Base-by-base conservation (phyloP, 495 filamentous ascomycete genomes). In the Penicillium crystallinum region DNA sequence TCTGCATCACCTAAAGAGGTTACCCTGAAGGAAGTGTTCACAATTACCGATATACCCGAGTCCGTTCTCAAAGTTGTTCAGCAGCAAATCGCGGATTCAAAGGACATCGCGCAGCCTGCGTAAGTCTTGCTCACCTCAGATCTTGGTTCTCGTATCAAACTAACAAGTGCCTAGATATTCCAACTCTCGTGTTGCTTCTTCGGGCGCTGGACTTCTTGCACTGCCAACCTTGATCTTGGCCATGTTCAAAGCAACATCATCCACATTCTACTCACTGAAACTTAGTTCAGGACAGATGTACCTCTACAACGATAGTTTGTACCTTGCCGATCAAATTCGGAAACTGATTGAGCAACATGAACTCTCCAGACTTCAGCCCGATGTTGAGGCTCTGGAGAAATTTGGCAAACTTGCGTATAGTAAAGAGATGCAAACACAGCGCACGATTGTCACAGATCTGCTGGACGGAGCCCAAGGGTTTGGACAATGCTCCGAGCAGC, bases 281-380 rank as follows among this genome's bases (percentile, higher is more conserved):
- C 75, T 84, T 33, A 67, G 71, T 17, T 80, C 84, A 22, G 90
- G 90, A 4, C 89, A 87, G 59, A 93, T 96, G 88, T 90, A 86
- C 56, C 77, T 96, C 37, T 99, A 97, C 67, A 97, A 99, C 59
- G 93, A 99, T 64, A 82, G 87, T 42, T 73, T 80, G 22, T 91
- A 89, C 58, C 78, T 98, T 2, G 79, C 89, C 0, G 83, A 88
- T 47, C 74, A 78, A 29, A 78, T 97, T n/a, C 71, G 75, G n/a
- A 69, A 81, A 11, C 74, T 89, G 38, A 57, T 75, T 0, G 63
- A 72, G 9, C 64, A 81, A n/a, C 68, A 74, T 46, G 56, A 64
- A 17, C 69, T 74, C 18, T 66, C 77, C 81, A 55, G 82, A 74
- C 54, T 95, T 1, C 80, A 86, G 22, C 69, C 79, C 21, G 90